These are phyloP conservation scores for Nothophaeocryptopus gaeumannii DNA, from an alignment of 2,329 filamentous ascomycete species.

Conservation along the genomic window DNA sequence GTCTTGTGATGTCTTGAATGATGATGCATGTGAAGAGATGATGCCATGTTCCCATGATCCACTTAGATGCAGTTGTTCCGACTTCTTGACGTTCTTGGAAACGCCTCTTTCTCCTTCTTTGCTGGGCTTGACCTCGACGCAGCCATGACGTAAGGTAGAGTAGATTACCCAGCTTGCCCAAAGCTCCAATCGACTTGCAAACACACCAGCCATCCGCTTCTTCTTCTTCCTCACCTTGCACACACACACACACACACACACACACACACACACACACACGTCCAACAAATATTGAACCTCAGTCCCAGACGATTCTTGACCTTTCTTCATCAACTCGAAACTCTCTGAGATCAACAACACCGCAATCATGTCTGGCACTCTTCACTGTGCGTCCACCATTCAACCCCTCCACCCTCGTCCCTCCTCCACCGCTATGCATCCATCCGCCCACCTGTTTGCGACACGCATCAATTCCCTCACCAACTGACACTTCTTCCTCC, in stretches of 20 bases:
- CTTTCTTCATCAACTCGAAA: constrained; percentile 7
- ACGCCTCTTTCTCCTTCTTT: too few species aligned
- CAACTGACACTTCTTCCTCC: constrained; percentile 14
- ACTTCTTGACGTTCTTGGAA: too few species aligned
- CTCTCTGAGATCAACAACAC: constrained; percentile 9
- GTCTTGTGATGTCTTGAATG: too few species aligned
- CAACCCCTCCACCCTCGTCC: too few species aligned
- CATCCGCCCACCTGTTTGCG: constrained; percentile 8
- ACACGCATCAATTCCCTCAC: constrained; percentile 1
- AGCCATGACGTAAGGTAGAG: too few species aligned
- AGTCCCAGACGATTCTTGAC: constrained; percentile 1
- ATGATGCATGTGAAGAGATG: too few species aligned
- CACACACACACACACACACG: constrained; percentile 4
- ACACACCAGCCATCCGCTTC: background rate
- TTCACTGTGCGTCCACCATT: constrained; percentile 53
- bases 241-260: too few species aligned
- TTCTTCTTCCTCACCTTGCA: background rate
- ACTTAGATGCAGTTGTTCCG: too few species aligned
- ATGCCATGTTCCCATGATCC: too few species aligned
- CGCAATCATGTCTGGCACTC: constrained; percentile 53
- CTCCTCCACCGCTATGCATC: constrained; percentile 1
- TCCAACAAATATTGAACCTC: constrained; percentile 2
- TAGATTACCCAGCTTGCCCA: too few species aligned
- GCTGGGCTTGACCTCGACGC: too few species aligned
- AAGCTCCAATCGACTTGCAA: too few species aligned